Conservation (phyloP, 2,329 filamentous ascomycete species). For the Aotearoamyces nothofagi region DNA sequence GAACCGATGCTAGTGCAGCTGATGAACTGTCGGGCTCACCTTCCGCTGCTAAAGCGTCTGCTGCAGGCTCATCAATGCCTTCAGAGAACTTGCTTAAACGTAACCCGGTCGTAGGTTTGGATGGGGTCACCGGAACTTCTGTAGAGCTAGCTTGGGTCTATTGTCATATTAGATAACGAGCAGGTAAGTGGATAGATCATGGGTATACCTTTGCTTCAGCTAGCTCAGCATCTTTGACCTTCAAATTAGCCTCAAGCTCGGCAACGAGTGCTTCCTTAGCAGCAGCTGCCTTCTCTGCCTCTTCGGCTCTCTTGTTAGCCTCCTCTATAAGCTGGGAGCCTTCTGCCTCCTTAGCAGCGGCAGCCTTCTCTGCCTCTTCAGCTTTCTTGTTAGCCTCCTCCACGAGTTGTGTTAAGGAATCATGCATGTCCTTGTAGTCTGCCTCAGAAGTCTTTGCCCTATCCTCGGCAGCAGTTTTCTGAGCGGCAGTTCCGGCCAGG, state of each 20-base stretch:
- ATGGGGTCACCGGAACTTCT: slow-evolving; percentile 18
- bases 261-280: slow-evolving; percentile 19
- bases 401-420: slow-evolving; percentile 42
- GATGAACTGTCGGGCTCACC: slow-evolving; percentile 45
- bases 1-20: slow-evolving; percentile 51
- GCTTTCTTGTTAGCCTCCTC: slow-evolving; percentile 32
- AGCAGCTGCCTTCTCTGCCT: slow-evolving; percentile 15
- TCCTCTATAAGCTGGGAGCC: slow-evolving; percentile 20
- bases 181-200: background rate
- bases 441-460: slow-evolving; percentile 34
- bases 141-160: background rate
- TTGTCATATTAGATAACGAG: slow-evolving; percentile 1
- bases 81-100: slow-evolving; percentile 38
- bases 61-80: slow-evolving; percentile 19
- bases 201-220: slow-evolving; percentile 41
- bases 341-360: slow-evolving; percentile 24
- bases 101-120: slow-evolving; percentile 28
- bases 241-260: slow-evolving; percentile 14
- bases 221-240: slow-evolving; percentile 41
- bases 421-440: slow-evolving; percentile 46
- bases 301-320: slow-evolving; percentile 22
- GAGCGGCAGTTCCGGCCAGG: slow-evolving; percentile 36
- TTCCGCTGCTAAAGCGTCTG: slow-evolving; percentile 34
- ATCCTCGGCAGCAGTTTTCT: slow-evolving; percentile 33
- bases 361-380: too few relatives aligned